A percentile compares a stretch with the other conserved stretches of the same genome.
Conservation (phyloP, 2,329 filamentous ascomycete species). For the Fonsecaea erecta region DNA sequence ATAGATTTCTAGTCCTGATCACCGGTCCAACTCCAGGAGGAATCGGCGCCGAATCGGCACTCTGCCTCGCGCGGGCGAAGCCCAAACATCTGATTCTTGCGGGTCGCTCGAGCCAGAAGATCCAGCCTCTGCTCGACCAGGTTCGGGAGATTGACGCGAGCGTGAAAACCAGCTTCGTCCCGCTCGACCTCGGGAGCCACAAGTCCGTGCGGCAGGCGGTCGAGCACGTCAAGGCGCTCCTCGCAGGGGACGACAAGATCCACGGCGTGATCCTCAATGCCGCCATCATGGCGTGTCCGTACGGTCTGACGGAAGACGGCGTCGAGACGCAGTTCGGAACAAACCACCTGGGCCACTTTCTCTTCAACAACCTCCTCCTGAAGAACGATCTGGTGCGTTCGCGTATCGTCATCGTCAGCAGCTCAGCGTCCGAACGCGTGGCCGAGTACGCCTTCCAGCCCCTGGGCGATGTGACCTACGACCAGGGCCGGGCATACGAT, state of each 20-base stretch:
- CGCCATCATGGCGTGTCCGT: conserved; percentile 47
- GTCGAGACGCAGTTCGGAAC: conserved; percentile 48
- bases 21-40: conserved; percentile 37
- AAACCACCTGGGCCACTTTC: conserved; percentile 48
- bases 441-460: conserved; percentile 39
- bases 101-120: conserved; percentile 36
- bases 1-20: conserved; percentile 40
- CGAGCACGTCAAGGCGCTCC: conserved; percentile 42
- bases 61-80: conserved; percentile 38
- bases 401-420: conserved; percentile 41
- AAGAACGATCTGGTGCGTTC: conserved; percentile 34
- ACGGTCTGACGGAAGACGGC: conserved; percentile 39
- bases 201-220: conserved; percentile 37
- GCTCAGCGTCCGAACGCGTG: conserved; percentile 26
- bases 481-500: conserved; percentile 41
- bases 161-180: conserved; percentile 31
- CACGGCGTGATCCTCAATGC: conserved; percentile 54
- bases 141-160: conserved; percentile 21
- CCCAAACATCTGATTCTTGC: conserved; percentile 40
- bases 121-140: conserved; percentile 39
- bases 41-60: conserved; percentile 40
- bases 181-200: conserved; percentile 29
- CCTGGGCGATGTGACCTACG: conserved; percentile 42
- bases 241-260: conserved; percentile 37
- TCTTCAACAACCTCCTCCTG: conserved; percentile 49